These are phyloP conservation scores for Ophiocordyceps camponoti-floridani DNA, from an alignment of 2,329 filamentous ascomycete genomes.

Conservation along the genomic window DNA sequence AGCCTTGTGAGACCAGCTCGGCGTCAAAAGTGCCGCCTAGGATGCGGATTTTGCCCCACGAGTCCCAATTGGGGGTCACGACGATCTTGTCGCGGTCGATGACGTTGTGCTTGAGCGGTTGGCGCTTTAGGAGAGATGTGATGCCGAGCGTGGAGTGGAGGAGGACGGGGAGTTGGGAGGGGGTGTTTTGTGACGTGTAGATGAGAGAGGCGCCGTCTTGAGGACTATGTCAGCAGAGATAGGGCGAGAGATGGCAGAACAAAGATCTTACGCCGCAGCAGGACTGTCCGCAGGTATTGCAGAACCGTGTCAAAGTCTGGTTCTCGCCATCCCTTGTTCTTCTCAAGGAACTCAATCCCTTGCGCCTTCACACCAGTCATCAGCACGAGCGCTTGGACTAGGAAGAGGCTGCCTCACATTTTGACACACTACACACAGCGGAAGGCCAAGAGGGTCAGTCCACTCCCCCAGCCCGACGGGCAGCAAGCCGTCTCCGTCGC, in stretches of 20 bases:
- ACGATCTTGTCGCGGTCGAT: slow-evolving; percentile 90
- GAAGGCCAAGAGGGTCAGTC: slow-evolving; percentile 76
- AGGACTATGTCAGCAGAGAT: slow-evolving; percentile 6
- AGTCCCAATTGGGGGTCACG: slow-evolving; percentile 94
- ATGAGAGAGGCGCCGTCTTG: slow-evolving; percentile 69
- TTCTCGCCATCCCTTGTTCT: slow-evolving; percentile 84
- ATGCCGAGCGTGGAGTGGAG: slow-evolving; percentile 77
- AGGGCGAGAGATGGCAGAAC: slow-evolving; percentile 2
- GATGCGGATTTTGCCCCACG: slow-evolving; percentile 91
- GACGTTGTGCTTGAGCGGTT: slow-evolving; percentile 73
- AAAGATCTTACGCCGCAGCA: slow-evolving; percentile 56
- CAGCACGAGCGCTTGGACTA: slow-evolving; percentile 7
- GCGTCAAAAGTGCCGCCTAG: slow-evolving; percentile 84
- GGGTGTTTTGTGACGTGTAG: slow-evolving; percentile 61
- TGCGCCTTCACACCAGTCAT: slow-evolving; percentile 40
- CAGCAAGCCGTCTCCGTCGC: slow-evolving; percentile 50
- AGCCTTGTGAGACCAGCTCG: slow-evolving; percentile 67
- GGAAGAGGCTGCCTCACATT: slow-evolving; percentile 41
- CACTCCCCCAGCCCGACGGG: slow-evolving; percentile 80
- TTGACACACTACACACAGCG: slow-evolving; percentile 88
- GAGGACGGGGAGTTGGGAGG: slow-evolving; percentile 60
- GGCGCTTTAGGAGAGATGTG: slow-evolving; percentile 62
- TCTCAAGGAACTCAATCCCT: slow-evolving; percentile 79
- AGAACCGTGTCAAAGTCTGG: slow-evolving; percentile 92
- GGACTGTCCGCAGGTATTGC: slow-evolving; percentile 76